A percentile compares a stretch with the other conserved stretches of the same genome.
Conservation (phyloP, 192 early-diverging fungal genomes). For the Thoreauomyces humboldtii region DNA sequence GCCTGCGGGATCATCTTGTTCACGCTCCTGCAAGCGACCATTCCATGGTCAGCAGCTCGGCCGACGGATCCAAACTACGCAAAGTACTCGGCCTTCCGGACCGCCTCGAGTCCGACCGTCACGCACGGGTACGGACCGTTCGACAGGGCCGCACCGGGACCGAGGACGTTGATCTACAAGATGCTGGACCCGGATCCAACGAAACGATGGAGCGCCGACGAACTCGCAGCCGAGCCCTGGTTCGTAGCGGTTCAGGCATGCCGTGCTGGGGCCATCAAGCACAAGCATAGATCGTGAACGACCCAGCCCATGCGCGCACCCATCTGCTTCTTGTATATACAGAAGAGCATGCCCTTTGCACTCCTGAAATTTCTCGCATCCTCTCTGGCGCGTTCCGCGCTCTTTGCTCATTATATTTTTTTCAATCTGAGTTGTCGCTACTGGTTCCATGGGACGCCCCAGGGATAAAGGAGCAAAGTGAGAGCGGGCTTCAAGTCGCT, state of each 20-base stretch:
- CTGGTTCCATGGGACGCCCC: no score
- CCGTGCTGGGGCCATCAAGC: not conserved
- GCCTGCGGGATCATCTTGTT: conserved; percentile 54
- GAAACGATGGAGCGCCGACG: conserved; percentile 14
- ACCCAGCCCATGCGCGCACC: no score
- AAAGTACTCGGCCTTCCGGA: conserved; percentile 14
- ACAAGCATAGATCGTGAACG: conserved; percentile 22
- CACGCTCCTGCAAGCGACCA: conserved; percentile 40
- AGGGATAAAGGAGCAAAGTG: no score
- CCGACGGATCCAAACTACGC: conserved; percentile 36
- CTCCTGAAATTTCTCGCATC: no score
- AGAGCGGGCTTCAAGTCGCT: no score
- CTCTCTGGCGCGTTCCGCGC: no score
- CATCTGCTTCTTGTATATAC: no score
- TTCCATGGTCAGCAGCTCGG: conserved; percentile 47
- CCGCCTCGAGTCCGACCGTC: not conserved
- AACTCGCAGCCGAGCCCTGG: conserved; percentile 39
- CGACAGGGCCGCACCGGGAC: conserved; percentile 58
- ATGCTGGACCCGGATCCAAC: conserved; percentile 42
- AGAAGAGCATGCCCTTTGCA: no score
- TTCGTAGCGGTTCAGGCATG: conserved; percentile 30
- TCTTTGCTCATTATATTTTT: no score
- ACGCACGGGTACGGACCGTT: conserved; percentile 62
- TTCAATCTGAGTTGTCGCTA: no score
- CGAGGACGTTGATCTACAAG: conserved; percentile 57